phyloP scores from a whole-genome alignment of 2,329 filamentous ascomycete species.

The Alternaria arborescens region DNA sequence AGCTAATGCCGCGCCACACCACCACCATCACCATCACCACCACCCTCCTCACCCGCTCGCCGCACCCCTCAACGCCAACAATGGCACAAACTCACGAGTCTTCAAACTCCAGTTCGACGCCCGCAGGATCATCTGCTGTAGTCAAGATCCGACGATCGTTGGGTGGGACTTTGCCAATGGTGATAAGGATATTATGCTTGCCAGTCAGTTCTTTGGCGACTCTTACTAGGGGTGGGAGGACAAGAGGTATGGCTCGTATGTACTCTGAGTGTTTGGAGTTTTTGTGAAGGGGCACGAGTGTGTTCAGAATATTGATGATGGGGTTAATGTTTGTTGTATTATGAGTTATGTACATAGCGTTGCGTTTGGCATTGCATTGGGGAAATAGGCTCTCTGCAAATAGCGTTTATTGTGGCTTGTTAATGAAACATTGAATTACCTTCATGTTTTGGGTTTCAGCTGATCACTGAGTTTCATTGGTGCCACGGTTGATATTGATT shows the following conservation, averaged over 20 bases:
- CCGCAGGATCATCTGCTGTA: constrained; percentile 91
- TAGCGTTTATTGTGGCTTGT: background rate
- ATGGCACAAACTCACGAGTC: constrained; percentile 65
- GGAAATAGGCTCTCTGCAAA: background rate
- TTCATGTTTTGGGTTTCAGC: background rate
- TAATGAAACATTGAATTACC: background rate
- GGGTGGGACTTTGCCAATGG: constrained; percentile 97
- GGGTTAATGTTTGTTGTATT: background rate
- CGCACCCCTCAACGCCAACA: constrained; percentile 28
- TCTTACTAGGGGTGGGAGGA: constrained; percentile 27
- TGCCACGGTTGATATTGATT: background rate
- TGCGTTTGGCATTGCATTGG: background rate
- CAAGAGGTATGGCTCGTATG: background rate
- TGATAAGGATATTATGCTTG: constrained; percentile 80
- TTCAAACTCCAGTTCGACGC: constrained; percentile 99
- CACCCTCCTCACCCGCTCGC: constrained; percentile 41
- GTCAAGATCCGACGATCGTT: constrained; percentile 88
- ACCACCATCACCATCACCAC: constrained; percentile 43
- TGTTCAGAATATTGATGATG: background rate
- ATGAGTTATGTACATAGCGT: background rate
- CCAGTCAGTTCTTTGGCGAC: constrained; percentile 76
- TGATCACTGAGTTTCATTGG: background rate
- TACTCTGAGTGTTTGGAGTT: background rate
- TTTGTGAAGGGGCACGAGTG: no score
- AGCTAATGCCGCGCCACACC: constrained; percentile 28